These are phyloP conservation scores for Babesia sp. DNA, from an alignment of 169 alveolate species.

Conservation along the genomic window DNA sequence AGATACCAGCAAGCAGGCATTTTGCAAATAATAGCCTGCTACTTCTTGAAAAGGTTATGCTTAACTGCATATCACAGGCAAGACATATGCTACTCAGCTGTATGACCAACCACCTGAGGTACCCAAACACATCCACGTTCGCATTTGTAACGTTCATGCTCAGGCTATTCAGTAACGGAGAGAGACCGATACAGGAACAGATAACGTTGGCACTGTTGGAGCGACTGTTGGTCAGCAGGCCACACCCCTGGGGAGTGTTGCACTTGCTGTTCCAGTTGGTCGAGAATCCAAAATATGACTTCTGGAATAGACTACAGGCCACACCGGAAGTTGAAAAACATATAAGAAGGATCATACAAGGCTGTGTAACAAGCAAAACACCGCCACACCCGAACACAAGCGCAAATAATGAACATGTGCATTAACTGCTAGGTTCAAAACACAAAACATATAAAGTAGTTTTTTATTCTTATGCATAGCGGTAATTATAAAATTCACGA, in stretches of 20 bases:
- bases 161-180: conserved; percentile 79
- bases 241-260: conserved; percentile 96
- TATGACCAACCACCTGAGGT: conserved; percentile 93
- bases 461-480: background rate
- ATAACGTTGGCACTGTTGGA: conserved; percentile 87
- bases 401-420: conserved; percentile 9
- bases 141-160: conserved; percentile 84
- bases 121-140: conserved; percentile 93
- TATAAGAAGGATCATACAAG: conserved; percentile 43
- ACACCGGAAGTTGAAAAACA: conserved; percentile 62
- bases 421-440: background rate
- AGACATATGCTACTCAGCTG: conserved; percentile 89
- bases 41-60: conserved; percentile 76
- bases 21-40: conserved; percentile 65
- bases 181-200: conserved; percentile 88
- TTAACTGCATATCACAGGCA: conserved; percentile 80
- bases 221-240: conserved; percentile 88
- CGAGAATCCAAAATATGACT: conserved; percentile 51
- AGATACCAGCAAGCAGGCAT: conserved; percentile 56
- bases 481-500: too few relatives aligned
- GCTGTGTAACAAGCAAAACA: conserved; percentile 11
- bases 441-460: background rate
- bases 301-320: conserved; percentile 59
- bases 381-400: conserved; percentile 10
- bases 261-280: conserved; percentile 61